Percentiles rank a stretch among this genome's conserved stretches.
phyloP scores from a whole-genome alignment of 495 filamentous ascomycete genomes.

The Staphylotrichum longicolle region DNA sequence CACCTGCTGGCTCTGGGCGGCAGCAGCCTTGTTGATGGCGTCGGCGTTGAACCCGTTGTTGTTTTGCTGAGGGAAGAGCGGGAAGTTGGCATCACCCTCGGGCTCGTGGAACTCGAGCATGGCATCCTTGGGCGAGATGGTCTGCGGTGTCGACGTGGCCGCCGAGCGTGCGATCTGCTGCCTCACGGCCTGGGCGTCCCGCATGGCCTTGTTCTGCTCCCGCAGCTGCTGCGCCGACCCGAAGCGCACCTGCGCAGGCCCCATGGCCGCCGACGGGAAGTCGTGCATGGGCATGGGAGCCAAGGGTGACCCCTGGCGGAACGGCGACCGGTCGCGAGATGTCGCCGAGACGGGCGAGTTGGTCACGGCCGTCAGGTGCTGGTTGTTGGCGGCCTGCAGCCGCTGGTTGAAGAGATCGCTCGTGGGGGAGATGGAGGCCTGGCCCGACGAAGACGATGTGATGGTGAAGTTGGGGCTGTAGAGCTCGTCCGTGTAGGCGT shows the following conservation, averaged over 20 bases:
- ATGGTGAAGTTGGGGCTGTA: conserved; percentile 66
- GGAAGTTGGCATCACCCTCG: conserved; percentile 64
- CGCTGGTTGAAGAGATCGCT: conserved; percentile 70
- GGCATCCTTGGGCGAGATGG: conserved; percentile 95
- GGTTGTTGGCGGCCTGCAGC: conserved; percentile 73
- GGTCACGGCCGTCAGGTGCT: conserved; percentile 60
- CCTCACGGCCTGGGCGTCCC: conserved; percentile 53
- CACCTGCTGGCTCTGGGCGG: conserved; percentile 33
- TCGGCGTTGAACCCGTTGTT: conserved; percentile 33
- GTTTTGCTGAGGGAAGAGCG: conserved; percentile 62
- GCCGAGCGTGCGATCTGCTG: conserved; percentile 48
- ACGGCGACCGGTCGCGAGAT: conserved; percentile 77
- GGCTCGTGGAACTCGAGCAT: conserved; percentile 77
- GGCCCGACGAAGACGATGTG: conserved; percentile 51
- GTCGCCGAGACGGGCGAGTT: conserved; percentile 46
- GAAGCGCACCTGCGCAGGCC: conserved; percentile 45
- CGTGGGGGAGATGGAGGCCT: conserved; percentile 51
- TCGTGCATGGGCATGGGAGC: conserved; percentile 50
- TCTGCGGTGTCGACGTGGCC: conserved; percentile 63
- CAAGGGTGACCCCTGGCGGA: conserved; percentile 71
- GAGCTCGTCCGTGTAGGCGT: conserved; percentile 80
- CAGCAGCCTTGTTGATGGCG: conserved; percentile 30
- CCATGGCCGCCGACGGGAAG: conserved; percentile 35
- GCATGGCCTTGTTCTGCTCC: conserved; percentile 58
- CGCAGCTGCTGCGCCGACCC: conserved; percentile 58